Percentiles rank a stretch among this genome's conserved stretches.
phyloP scores from a whole-genome alignment of 169 alveolate species.

The Cryptosporidium andersoni region DNA sequence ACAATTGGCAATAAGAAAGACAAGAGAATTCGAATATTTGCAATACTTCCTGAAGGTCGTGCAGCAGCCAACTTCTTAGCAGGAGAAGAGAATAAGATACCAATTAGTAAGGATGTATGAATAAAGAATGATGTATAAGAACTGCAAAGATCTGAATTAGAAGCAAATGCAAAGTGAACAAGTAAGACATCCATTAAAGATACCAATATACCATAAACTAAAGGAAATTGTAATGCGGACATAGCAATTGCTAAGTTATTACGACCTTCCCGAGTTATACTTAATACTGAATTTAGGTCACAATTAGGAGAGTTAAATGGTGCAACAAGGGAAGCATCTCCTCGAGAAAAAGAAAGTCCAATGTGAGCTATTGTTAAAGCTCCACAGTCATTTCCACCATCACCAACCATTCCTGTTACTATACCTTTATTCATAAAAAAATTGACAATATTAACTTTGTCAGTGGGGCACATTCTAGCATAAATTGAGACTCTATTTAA shows the following conservation, averaged over 20 bases:
- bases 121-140: conserved; percentile 48
- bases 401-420: conserved; percentile 92
- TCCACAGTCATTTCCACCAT: conserved; percentile 94
- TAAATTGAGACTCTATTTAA: conserved; percentile 73
- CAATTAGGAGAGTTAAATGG: conserved; percentile 87
- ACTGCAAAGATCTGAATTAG: conserved; percentile 33
- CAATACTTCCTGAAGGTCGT: conserved; percentile 63
- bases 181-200: conserved; percentile 21
- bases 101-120: conserved; percentile 43
- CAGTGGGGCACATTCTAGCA: conserved; percentile 85
- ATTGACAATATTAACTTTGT: conserved; percentile 85
- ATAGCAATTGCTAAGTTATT: conserved; percentile 53
- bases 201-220: conserved; percentile 22
- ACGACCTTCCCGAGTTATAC: conserved; percentile 76
- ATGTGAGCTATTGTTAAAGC: conserved; percentile 91
- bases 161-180: conserved; percentile 59
- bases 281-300: conserved; percentile 84
- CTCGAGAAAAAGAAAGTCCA: conserved; percentile 89
- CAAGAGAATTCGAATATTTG: conserved; percentile 23
- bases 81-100: conserved; percentile 33
- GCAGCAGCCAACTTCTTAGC: conserved; percentile 57
- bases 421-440: conserved; percentile 82
- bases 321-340: conserved; percentile 89
- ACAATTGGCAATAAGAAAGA: conserved; percentile 9
- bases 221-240: conserved; percentile 21